Base-by-base conservation (phyloP, 2,329 filamentous ascomycete genomes). In the Aspergillus bombycis region DNA sequence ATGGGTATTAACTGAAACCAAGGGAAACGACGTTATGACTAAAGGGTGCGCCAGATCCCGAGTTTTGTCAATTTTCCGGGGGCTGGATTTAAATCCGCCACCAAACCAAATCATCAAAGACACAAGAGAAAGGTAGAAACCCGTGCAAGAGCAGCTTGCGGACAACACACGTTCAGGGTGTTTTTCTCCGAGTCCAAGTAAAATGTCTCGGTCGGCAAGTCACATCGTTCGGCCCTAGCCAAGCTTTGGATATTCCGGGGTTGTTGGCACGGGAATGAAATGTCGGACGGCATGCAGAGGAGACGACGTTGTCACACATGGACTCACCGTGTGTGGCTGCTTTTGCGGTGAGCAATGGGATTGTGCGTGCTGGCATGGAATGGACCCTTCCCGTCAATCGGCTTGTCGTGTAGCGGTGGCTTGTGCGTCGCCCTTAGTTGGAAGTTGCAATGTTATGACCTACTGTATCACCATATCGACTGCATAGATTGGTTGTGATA, bases 191-290 rank as follows among this genome's bases (percentile, higher is more conserved):
- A 50, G 28, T 38, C 10, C 14, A 46, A 23, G 43, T 28, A 30
- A 14, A 23, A 19, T 36, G 10, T 21, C 26, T 38, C 55, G 10
- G 2, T 19, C 21, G 41, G 16, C 32, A 55, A 38, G 43, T 53
- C 28, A 30, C 30, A 30, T 57, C 21, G 32, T 21, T 34, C 48
- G 38, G 34, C 36, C 46, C 36, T 41, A 59, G 60, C 60, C 60
- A 62, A 62, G 60, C 60, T 62, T 62, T 62, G 26, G 60, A 38
- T 45, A 57, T 57, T 62, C 60, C 36, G 60, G 60, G 60, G 60
- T 58, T 55, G 52, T 55, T 58, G 41, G 54, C 54, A 62, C 50
- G 55, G 60, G 46, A 53, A 36, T 28, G 36, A 41, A 23, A 55
- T 38, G 60, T 57, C 30, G 54, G 60, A 48, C 52, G 41, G 58